Conservation (phyloP, 2,329 filamentous ascomycete genomes). For the Anisogramma anomala region DNA sequence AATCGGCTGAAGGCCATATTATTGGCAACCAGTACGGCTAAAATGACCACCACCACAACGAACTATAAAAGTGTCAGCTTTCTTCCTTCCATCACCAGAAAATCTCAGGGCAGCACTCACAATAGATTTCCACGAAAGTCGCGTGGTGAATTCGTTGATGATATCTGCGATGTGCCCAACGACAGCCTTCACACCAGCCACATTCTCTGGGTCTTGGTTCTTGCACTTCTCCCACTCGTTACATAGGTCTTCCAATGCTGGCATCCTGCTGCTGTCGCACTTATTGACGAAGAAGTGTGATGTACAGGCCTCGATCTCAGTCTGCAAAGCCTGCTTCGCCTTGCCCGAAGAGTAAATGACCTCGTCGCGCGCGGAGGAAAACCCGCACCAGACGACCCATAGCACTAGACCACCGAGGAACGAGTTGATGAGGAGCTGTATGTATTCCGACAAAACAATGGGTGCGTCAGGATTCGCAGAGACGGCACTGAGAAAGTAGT, state of each 20-base stretch:
- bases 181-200: slow-evolving; percentile 69
- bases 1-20: slow-evolving; percentile 34
- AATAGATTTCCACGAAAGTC: slow-evolving; percentile 13
- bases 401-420: slow-evolving; percentile 43
- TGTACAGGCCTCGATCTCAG: slow-evolving; percentile 62
- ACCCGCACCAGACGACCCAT: slow-evolving; percentile 59
- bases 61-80: slow-evolving; percentile 24
- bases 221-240: slow-evolving; percentile 79
- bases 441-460: slow-evolving; percentile 47
- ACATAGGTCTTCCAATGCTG: slow-evolving; percentile 63
- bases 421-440: slow-evolving; percentile 52
- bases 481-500: slow-evolving; percentile 36
- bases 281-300: slow-evolving; percentile 64
- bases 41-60: slow-evolving; percentile 38
- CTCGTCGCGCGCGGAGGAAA: slow-evolving; percentile 61
- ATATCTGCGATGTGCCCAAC: slow-evolving; percentile 86
- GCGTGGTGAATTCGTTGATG: slow-evolving; percentile 71
- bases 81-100: neutral
- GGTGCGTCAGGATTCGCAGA: slow-evolving; percentile 48
- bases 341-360: slow-evolving; percentile 60
- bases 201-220: slow-evolving; percentile 65
- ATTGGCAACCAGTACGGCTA: slow-evolving; percentile 38
- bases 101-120: neutral
- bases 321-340: slow-evolving; percentile 55
- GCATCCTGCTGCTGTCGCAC: slow-evolving; percentile 56